A percentile compares a stretch with the other conserved stretches of the same genome.
phyloP scores from a whole-genome alignment of 768 basidiomycete genomes.

The Scleroderma citrinum region DNA sequence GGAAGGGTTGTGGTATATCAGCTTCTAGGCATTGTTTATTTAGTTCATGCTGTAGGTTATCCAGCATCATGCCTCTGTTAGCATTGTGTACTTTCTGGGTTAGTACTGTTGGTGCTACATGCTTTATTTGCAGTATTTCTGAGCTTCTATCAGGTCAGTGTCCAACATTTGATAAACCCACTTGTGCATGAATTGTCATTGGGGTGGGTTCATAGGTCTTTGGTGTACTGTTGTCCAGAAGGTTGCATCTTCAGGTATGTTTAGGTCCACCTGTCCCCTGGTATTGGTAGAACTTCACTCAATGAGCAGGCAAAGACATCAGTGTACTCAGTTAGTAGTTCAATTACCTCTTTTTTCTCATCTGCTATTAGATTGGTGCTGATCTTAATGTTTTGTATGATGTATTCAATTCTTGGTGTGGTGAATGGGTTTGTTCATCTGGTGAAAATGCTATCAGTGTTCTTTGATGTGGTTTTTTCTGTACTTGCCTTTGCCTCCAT shows the following conservation, averaged over 20 bases:
- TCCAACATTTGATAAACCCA: neutral
- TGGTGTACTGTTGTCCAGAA: neutral
- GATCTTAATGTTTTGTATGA: slow-evolving; percentile 18
- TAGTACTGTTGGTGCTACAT: slow-evolving; percentile 22
- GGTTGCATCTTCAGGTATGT: neutral
- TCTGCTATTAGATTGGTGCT: slow-evolving; percentile 25
- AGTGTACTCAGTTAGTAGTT: slow-evolving; percentile 25
- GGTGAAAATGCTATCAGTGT: neutral
- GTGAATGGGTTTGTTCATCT: neutral
- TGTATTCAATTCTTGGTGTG: slow-evolving; percentile 10
- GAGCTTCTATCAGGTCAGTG: neutral
- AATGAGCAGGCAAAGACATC: slow-evolving; percentile 37
- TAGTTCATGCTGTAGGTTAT: slow-evolving; percentile 29
- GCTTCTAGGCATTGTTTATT: slow-evolving; percentile 13
- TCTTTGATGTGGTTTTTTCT: neutral
- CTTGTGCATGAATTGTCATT: neutral
- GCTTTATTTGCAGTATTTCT: neutral
- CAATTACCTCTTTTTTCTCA: slow-evolving; percentile 12
- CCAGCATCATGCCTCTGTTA: slow-evolving; percentile 19
- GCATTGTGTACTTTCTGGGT: slow-evolving; percentile 32
- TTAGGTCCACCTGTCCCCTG: neutral
- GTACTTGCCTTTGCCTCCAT: neutral
- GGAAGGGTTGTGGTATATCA: neutral
- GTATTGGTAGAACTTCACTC: slow-evolving; percentile 31
- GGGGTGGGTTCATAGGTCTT: neutral